Percentiles rank a stretch among this genome's conserved stretches.
Conservation (phyloP, 805 yeast genomes). For the Metschnikowia baotianmanensis region DNA sequence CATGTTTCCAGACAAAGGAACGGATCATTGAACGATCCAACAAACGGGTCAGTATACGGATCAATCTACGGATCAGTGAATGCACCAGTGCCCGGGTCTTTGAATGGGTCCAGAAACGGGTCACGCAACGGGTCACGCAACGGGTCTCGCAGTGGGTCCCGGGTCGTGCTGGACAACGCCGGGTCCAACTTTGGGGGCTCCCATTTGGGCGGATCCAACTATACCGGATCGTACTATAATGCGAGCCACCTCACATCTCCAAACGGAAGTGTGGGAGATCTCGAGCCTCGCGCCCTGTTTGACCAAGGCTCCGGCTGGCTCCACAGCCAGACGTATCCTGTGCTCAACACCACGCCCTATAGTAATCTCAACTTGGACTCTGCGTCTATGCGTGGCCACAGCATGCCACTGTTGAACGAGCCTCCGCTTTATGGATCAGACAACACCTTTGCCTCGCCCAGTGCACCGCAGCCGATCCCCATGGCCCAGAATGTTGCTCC, state of each 20-base stretch:
- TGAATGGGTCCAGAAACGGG: too few species aligned
- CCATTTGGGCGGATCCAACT: too few species aligned
- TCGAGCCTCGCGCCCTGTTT: neutral
- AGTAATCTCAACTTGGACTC: neutral
- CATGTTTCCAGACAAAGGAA: neutral
- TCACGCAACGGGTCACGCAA: too few species aligned
- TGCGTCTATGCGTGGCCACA: neutral
- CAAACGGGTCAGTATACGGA: neutral
- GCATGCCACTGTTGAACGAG: neutral
- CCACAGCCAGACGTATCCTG: constrained; percentile 5
- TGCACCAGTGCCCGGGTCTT: too few species aligned
- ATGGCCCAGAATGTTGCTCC: too few species aligned
- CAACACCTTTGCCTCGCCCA: neutral
- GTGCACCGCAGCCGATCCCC: neutral
- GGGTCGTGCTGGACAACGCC: neutral
- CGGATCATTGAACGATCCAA: neutral
- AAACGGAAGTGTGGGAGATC: constrained; percentile 2
- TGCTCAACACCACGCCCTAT: neutral
- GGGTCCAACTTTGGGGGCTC: neutral
- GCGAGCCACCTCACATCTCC: constrained; percentile 1
- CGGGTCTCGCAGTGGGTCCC: too few species aligned
- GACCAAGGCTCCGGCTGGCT: constrained; percentile 1
- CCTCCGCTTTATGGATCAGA: neutral
- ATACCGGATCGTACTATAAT: too few species aligned
- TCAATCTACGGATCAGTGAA: too few species aligned